These are phyloP conservation scores for Verticillium albo-atrum DNA, from an alignment of 2,329 filamentous ascomycete genomes.

Conservation along the genomic window DNA sequence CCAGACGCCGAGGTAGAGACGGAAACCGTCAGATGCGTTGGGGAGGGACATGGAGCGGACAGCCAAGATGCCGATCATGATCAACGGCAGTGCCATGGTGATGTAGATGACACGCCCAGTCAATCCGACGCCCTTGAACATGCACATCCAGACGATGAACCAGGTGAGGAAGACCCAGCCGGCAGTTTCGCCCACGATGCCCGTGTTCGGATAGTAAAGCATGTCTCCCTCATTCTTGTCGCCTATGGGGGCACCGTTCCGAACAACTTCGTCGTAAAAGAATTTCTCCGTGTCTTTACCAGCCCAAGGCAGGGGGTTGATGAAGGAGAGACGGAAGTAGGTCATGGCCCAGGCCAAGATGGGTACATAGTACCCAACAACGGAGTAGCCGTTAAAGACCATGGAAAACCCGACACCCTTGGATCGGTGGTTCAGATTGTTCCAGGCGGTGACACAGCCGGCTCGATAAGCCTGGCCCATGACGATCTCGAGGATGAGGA, in stretches of 20 bases:
- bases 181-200: conserved; percentile 46
- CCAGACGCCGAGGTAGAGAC: conserved; percentile 32
- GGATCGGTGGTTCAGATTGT: conserved; percentile 42
- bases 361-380: conserved; percentile 48
- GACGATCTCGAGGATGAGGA: conserved; percentile 52
- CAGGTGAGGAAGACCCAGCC: conserved; percentile 51
- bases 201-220: conserved; percentile 34
- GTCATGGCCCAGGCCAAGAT: conserved; percentile 52
- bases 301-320: conserved; percentile 47
- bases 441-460: conserved; percentile 45
- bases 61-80: conserved; percentile 48
- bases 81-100: conserved; percentile 51
- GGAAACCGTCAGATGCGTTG: conserved; percentile 45
- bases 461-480: conserved; percentile 61
- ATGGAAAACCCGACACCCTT: conserved; percentile 47
- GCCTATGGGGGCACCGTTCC: conserved; percentile 13
- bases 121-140: conserved; percentile 50
- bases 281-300: conserved; percentile 38
- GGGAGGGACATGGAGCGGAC: conserved; percentile 44
- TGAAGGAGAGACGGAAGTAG: conserved; percentile 49
- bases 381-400: conserved; percentile 44
- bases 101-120: conserved; percentile 52
- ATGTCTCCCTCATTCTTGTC: conserved; percentile 26
- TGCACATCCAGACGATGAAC: conserved; percentile 53
- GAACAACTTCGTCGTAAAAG: conserved; percentile 4